Base-by-base conservation (phyloP, 371 early-diverging fungal genomes). In the Dinochytrium kinnereticum region DNA sequence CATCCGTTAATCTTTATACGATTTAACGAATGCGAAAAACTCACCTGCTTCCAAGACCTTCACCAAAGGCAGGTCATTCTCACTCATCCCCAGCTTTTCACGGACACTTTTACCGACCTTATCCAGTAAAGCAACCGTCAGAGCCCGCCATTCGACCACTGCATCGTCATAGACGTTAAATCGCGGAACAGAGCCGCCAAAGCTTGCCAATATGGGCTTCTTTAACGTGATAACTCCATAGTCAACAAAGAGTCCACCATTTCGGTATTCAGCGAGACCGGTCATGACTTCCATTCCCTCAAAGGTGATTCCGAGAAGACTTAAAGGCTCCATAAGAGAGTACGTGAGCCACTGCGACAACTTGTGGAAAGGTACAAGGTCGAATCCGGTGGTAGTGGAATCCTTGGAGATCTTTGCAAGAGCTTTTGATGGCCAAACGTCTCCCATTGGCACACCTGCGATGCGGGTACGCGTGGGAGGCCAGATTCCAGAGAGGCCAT, bases 331-430 rank as follows among this genome's bases (percentile, higher is more conserved):
- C 81, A 94, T 87, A 61, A 96, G 83, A 0, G 95, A 95, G 81
- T 96, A 96, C 0, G 95, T 93, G 37, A 97, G 89, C 97, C 97
- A 97, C 81, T 96, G 95, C 21, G 94, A 93, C 49, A 97, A 87
- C 73, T 97, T 97, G 82, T 97, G 96, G 85, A 96, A 96, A 26
- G 94, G 88, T 7, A 95, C 92, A 40, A 69, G 50, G 19, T 51
- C 34, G 31, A n/a, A n/a, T 13, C 51, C 33, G 31, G 30, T 19
- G 28, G 17, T 26, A 3, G 51, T 37, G 13, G 75, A 26, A 1
- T 51, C 3, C 5, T 49, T 37, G 51, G 64, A 21, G 34, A 78
- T 69, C 1, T 39, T 13, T 5, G 50, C 66, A 1, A 84, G 19
- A n/a, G 86, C 80, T 17, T 80, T 73, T 61, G 90, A 93, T 5